Percentiles rank a stretch among this genome's conserved stretches.
Evolutionary conservation across 2,329 filamentous ascomycete species (phyloP).

Genomic region (Alternaria gaisen): DNA sequence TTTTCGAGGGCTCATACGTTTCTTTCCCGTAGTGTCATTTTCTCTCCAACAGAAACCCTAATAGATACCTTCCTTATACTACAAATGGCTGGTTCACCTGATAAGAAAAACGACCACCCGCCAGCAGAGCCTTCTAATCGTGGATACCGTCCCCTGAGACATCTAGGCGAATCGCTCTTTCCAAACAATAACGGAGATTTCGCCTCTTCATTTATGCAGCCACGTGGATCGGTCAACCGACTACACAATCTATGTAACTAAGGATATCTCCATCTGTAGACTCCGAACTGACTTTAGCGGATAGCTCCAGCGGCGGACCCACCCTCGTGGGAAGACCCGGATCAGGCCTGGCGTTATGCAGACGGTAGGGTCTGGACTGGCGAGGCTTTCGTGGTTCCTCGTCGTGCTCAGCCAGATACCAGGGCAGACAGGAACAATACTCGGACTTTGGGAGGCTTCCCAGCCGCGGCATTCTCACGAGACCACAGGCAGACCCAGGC

Average conservation of each 20-base stretch:
- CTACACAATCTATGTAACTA: conserved; percentile 6
- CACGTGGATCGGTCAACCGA: neutral
- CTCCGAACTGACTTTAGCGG: neutral
- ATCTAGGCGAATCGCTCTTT: conserved; percentile 9
- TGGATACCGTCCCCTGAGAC: neutral
- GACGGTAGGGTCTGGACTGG: conserved; percentile 5
- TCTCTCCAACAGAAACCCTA: neutral
- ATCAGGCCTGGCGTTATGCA: conserved; percentile 2
- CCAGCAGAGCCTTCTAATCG: neutral
- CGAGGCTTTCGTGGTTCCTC: neutral
- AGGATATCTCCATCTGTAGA: neutral
- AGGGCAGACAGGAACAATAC: neutral
- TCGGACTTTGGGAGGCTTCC: neutral
- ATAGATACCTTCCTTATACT: neutral
- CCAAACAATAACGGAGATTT: conserved; percentile 11
- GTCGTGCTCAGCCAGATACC: neutral
- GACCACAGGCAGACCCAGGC: neutral
- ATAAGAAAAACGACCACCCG: neutral
- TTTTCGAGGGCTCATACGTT: neutral
- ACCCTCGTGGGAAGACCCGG: neutral
- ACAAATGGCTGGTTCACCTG: neutral
- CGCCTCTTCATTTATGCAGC: conserved; percentile 7
- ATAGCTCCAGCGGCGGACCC: conserved; percentile 3
- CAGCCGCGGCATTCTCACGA: neutral
- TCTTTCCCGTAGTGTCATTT: neutral